phyloP scores from a whole-genome alignment of 176 grass and related monocot species.

The Aechmea fasciata region DNA sequence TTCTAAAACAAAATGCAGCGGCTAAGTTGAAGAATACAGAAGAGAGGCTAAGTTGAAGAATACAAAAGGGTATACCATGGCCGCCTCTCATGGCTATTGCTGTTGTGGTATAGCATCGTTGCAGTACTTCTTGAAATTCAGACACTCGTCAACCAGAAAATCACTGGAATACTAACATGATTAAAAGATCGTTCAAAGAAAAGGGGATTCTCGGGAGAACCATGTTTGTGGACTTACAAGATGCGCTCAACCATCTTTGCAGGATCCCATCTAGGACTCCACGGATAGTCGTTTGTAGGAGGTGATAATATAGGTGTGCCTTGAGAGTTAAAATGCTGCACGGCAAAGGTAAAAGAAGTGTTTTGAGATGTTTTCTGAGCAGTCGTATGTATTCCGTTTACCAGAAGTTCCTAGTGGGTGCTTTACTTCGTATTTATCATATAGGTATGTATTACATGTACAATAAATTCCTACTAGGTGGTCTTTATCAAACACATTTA shows the following conservation, averaged over 20 bases:
- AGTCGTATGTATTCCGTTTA: too few relatives aligned
- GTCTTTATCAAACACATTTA: too few relatives aligned
- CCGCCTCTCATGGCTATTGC: conserved; percentile 20
- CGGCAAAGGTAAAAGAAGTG: background rate
- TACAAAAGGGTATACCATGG: conserved; percentile 8
- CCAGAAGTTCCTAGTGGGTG: too few relatives aligned
- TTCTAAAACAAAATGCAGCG: background rate
- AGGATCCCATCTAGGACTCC: conserved; percentile 90
- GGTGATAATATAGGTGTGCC: conserved; percentile 48
- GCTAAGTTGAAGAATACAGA: background rate
- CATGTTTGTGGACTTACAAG: conserved; percentile 37
- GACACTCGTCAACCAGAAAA: conserved; percentile 64
- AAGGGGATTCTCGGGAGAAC: background rate
- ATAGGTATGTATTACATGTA: too few relatives aligned
- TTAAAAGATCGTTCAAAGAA: background rate
- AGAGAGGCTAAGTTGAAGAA: background rate
- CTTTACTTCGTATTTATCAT: too few relatives aligned
- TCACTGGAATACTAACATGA: conserved; percentile 38
- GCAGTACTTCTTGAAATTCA: conserved; percentile 84
- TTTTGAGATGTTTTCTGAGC: conserved; percentile 5
- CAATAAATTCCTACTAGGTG: too few relatives aligned
- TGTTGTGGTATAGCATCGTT: conserved; percentile 39
- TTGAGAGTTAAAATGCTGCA: conserved; percentile 69
- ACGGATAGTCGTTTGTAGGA: conserved; percentile 77
- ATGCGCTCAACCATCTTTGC: conserved; percentile 66